Conservation (phyloP, 164 flowering plant species). For the Sedum album region DNA sequence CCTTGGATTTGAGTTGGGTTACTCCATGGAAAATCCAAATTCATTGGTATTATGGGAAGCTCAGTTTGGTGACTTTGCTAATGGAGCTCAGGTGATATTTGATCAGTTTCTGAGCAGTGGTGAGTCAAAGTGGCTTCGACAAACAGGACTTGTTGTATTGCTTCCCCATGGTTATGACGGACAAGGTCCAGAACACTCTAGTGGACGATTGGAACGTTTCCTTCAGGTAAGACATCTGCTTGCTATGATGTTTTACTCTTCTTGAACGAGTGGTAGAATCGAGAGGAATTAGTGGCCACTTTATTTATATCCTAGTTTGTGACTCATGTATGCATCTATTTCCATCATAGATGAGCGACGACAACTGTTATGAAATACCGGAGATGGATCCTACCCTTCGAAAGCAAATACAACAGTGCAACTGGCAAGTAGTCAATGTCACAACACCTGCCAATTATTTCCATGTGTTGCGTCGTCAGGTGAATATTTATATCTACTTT, state of each 20-base stretch:
- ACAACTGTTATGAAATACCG: constrained; percentile 78
- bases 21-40: constrained; percentile 96
- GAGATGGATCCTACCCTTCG: constrained; percentile 90
- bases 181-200: constrained; percentile 98
- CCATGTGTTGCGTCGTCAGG: constrained; percentile 91
- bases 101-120: constrained; percentile 97
- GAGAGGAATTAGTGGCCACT: neutral
- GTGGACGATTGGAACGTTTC: constrained; percentile 89
- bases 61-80: constrained; percentile 95
- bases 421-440: constrained; percentile 92
- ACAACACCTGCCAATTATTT: constrained; percentile 98
- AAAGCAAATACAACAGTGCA: constrained; percentile 91
- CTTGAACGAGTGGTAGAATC: neutral
- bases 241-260: neutral
- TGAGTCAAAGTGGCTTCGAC: constrained; percentile 95
- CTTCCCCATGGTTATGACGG: constrained; percentile 99
- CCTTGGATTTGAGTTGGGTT: constrained; percentile 96
- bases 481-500: constrained; percentile 18
- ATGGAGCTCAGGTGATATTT: constrained; percentile 97
- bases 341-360: constrained; percentile 80
- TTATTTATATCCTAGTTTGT: neutral
- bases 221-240: constrained; percentile 57
- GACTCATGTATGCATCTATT: neutral
- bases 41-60: constrained; percentile 95
- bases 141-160: constrained; percentile 85